These are phyloP conservation scores for Wickerhamiella occidentalis DNA, from an alignment of 805 yeast species.

Conservation along the genomic window DNA sequence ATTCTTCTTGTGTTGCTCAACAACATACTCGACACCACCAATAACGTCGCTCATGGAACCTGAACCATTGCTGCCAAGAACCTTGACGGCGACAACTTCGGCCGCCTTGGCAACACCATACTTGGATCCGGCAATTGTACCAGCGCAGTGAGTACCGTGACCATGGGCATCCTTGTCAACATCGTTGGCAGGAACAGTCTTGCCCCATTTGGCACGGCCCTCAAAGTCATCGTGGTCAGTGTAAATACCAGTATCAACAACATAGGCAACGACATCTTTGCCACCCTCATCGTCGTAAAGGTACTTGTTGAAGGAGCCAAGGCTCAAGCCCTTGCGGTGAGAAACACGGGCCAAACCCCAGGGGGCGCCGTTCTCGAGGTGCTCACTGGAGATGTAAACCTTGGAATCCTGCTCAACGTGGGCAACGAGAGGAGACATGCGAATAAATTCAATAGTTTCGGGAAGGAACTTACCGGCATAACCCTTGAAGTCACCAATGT, in stretches of 20 bases:
- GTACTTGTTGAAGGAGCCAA: constrained; percentile 48
- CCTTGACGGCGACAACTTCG: constrained; percentile 47
- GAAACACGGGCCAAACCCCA: constrained; percentile 68
- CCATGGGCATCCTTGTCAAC: constrained; percentile 42
- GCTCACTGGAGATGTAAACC: constrained; percentile 38
- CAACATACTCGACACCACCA: constrained; percentile 49
- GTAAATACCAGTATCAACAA: constrained; percentile 49
- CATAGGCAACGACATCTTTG: constrained; percentile 33
- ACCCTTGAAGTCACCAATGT: constrained; percentile 49
- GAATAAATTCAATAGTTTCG: constrained; percentile 59
- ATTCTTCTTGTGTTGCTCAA: constrained; percentile 47
- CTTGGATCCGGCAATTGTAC: constrained; percentile 40
- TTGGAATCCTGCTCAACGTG: constrained; percentile 52
- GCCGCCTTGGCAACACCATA: constrained; percentile 51
- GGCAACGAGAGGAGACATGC: constrained; percentile 42
- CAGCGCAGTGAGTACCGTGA: constrained; percentile 53
- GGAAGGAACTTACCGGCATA: constrained; percentile 78
- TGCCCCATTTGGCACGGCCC: constrained; percentile 46
- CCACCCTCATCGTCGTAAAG: constrained; percentile 44
- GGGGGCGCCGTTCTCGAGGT: constrained; percentile 52
- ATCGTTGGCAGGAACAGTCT: constrained; percentile 36
- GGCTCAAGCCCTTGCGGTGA: constrained; percentile 49
- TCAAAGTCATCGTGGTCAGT: constrained; percentile 39
- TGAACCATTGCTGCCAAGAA: constrained; percentile 43
- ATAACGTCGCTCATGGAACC: constrained; percentile 48